Base-by-base conservation (phyloP, 805 yeast species). In the Candida fluviatilis region DNA sequence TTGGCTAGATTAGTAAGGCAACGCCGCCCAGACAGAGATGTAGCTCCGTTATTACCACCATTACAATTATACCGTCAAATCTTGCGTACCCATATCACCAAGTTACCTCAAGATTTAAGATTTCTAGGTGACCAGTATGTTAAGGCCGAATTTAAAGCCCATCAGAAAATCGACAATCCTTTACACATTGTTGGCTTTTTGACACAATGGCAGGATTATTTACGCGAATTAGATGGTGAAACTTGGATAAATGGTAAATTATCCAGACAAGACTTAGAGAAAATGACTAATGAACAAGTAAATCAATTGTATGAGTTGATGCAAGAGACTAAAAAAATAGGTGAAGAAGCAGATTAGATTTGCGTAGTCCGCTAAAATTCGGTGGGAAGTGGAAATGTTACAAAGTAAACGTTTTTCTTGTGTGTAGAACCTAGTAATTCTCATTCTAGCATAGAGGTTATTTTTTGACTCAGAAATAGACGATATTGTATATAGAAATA, bases 121-220 rank as follows among this genome's bases (percentile, higher is more conserved):
- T 73, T 79, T 37, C 69, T 93, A 16, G 99, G 99, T 3, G 96
- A 93, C 60, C 73, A 78, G 48, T 93, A 93, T 57, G 96, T 91
- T 36, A 84, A 80, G 55, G 76, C 82, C 25, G 99, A 93, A 64
- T 93, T 93, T 68, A 79, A 80, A 51, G 82, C 90, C 5, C 99
- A 93, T 62, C 76, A 80, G 42, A 61, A 68, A 34, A 75, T 83
- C 5, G 96, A 88, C 47, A 89, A 93, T 58, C 98, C 99, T 3
- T 70, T 88, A 17, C 95, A 91, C 54, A 88, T 93, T 24, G 89
- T 93, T 8, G 99, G 97, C 8, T 93, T 93, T 51, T 69, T 93
- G 44, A 79, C 95, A 1, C 82, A 87, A 43, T 93, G 99, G 99
- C 99, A 93, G 60, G 91, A 83, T 44, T 85, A 85, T 51, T 68